Percentiles rank a stretch among this genome's conserved stretches.
These are phyloP conservation scores for Alternaria incomplexa DNA, from an alignment of 2,329 filamentous ascomycete genomes.

Conservation along the genomic window DNA sequence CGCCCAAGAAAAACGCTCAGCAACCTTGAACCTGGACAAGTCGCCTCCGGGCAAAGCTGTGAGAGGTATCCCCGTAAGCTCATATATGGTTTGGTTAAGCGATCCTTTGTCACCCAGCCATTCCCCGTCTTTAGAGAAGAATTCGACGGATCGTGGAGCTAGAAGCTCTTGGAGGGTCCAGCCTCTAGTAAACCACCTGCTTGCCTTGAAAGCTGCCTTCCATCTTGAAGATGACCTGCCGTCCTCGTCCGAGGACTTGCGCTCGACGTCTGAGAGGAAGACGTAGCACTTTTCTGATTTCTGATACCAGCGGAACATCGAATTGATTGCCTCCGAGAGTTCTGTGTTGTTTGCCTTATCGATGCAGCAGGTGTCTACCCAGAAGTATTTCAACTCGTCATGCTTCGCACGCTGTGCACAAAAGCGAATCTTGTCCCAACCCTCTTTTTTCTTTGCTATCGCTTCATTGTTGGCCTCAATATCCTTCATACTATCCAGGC, in stretches of 20 bases:
- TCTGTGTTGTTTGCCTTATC: neutral
- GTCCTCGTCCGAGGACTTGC: neutral
- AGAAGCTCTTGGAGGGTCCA: slow-evolving; percentile 29
- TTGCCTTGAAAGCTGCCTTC: slow-evolving; percentile 6
- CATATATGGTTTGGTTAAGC: slow-evolving; percentile 3
- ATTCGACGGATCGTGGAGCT: slow-evolving; percentile 14
- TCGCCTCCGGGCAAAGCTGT: slow-evolving; percentile 4
- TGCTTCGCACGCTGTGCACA: slow-evolving; percentile 20
- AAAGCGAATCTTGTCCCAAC: slow-evolving; percentile 16
- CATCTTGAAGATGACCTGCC: neutral
- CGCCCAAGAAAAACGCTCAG: slow-evolving; percentile 28
- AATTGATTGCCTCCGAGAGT: neutral
- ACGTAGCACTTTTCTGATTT: slow-evolving; percentile 21
- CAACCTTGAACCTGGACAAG: slow-evolving; percentile 11
- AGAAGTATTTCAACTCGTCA: slow-evolving; percentile 7
- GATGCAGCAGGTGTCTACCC: neutral
- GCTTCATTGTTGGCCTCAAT: no score
- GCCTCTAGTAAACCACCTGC: slow-evolving; percentile 25
- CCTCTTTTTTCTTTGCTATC: neutral
- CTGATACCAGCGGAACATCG: slow-evolving; percentile 29
- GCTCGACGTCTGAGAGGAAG: slow-evolving; percentile 19
- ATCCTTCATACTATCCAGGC: no score
- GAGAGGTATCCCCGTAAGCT: slow-evolving; percentile 14
- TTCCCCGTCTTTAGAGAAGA: slow-evolving; percentile 15
- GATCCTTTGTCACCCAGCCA: slow-evolving; percentile 13